Evolutionary conservation across 345 rosid species (phyloP).

Genomic region (Salix udensis): DNA sequence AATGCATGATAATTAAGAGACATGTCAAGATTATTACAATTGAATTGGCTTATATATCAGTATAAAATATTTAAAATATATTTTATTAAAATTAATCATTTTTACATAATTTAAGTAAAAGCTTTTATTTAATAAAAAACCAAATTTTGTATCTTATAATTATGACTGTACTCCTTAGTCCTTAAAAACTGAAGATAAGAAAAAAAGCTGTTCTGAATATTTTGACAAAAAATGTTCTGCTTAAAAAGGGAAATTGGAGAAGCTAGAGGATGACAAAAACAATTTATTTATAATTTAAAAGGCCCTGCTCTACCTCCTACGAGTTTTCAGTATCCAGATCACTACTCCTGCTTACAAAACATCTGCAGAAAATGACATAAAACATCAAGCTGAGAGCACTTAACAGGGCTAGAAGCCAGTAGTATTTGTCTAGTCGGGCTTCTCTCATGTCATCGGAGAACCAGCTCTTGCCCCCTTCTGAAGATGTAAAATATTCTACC

Average conservation of each 20-base stretch:
- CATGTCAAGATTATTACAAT: no score
- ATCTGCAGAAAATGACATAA: constrained; percentile 55
- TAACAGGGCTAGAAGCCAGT: constrained; percentile 65
- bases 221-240: background rate
- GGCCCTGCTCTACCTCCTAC: constrained; percentile 8
- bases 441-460: constrained; percentile 86
- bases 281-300: background rate
- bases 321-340: constrained; percentile 27
- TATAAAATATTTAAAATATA: no score
- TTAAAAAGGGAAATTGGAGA: background rate
- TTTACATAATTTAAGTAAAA: no score
- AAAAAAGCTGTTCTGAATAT: no score
- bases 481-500: constrained; percentile 44
- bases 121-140: no score
- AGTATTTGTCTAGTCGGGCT: constrained; percentile 66
- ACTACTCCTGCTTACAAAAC: constrained; percentile 34
- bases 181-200: no score
- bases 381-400: constrained; percentile 56
- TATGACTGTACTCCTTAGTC: no score
- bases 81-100: no score
- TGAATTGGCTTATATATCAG: no score
- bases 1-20: no score
- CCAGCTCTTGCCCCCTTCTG: constrained; percentile 55
- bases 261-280: background rate
- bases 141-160: no score